Base-by-base conservation (phyloP, 371 early-diverging fungal genomes). In the Syncephalis fuscata region DNA sequence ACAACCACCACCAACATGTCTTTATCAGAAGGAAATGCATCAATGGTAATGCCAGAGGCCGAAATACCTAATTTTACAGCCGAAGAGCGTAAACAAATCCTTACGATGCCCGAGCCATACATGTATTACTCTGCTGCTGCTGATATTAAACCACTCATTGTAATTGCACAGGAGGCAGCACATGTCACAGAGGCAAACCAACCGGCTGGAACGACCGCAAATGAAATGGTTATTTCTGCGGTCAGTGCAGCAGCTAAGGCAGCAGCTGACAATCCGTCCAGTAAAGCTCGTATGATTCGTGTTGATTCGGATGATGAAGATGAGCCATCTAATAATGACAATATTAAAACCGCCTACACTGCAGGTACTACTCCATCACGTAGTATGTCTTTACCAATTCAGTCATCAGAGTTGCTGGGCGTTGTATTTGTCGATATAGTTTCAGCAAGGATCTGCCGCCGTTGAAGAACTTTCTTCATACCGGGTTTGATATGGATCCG, bases 401-500 rank as follows among this genome's bases (percentile, higher is more conserved):
- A 27, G 55, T 24, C 48, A 20, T 44, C 63, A 2, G 68, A 60
- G 41, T 54, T 73, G 5, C 57, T 66, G 48, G 82, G 82, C 2
- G 64, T 78, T 1, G 66, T 67, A 9, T 78, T 73, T 50, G 52
- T 82, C 41, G 82, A 82, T 48, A 62, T 79, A 9, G 67, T 66
- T 15, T 64, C 70, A 21, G 80, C 82, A 62, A 63, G 1, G 70
- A 77, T 45, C 57, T 82, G 1, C 82, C 82, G 0, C 66, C 72
- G 8, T 71, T 68, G 25, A 66, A 53, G 52, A 75, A 74, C 45
- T 55, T 68, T 53, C 74, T 73, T 8, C 60, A 77, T 14, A 73
- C 74, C 2, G 66, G 74, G 0, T 83, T 80, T 56, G 81, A 86
- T 52, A 85, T 82, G 74, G 87, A 90, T 57, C 84, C 90, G 0